Base-by-base conservation (phyloP, 2,329 filamentous ascomycete genomes). In the Simplicillium sp. region DNA sequence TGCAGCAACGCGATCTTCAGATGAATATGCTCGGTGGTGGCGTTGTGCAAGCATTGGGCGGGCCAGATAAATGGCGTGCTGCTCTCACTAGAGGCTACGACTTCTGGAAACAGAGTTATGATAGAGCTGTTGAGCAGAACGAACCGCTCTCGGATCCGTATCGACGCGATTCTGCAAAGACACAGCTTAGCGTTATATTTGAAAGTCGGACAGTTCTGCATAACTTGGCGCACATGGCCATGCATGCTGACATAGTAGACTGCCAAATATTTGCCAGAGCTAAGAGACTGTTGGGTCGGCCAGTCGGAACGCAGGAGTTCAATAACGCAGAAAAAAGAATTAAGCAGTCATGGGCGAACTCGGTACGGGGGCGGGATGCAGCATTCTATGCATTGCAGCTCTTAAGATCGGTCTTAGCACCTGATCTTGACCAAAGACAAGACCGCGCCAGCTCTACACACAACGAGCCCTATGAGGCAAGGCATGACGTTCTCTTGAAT, bases 161-260 rank as follows among this genome's bases (percentile, higher is more conserved):
- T 49, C 63, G 65, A 37, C 71, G 70, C 48, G 68, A 73, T 40
- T 56, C 70, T 69, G 52, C 54, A 34, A 79, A 82, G 52, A 78
- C 84, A 50, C 71, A 78, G 44, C 63, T 68, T 39, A 76, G 71
- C 42, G 64, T 75, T 12, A 81, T 94, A 25, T 90, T 92, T 51
- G 87, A 96, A 58, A 88, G 84, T 47, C 79, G 87, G 15, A 94
- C 84, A 3, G 90, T 95, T 20, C 69, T 97, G 35, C 89, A 97
- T 56, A 87, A 94, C 53, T 70, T 98, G 11, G 92, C 92, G 1
- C 92, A 97, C 60, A 96, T 98, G 87, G 87, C 88, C 3, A 95
- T 95, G 75, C 88, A 97, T 55, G 88, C 94, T 17, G 90, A 97
- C 55, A 87, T 97, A 40, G 86, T 94, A n/a, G 90, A 97, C 59